Evolutionary conservation across 768 basidiomycete genomes (phyloP).

Genomic region (Serendipita sp.): DNA sequence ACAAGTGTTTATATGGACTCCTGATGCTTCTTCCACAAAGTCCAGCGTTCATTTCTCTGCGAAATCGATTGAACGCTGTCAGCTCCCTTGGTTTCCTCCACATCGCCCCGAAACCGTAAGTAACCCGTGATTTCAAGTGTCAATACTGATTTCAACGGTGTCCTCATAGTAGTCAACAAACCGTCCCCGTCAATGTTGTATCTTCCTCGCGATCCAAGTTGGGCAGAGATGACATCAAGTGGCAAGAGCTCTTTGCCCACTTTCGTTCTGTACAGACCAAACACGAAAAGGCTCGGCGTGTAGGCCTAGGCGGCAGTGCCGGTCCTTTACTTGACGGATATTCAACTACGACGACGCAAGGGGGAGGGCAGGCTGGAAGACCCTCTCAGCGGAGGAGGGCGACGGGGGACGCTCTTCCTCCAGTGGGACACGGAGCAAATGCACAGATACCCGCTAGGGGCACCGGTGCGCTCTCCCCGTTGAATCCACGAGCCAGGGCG

Average conservation of each 20-base stretch:
- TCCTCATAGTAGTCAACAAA: constrained; percentile 4
- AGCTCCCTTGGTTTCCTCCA: constrained; percentile 90
- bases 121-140: constrained; percentile 14
- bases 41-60: constrained; percentile 83
- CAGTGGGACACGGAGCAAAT: not conserved
- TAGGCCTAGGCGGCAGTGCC: constrained; percentile 49
- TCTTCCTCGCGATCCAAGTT: constrained; percentile 56
- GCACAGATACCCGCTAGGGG: not conserved
- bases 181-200: constrained; percentile 14
- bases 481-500: not conserved
- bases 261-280: constrained; percentile 79
- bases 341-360: constrained; percentile 28
- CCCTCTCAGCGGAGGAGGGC: not conserved
- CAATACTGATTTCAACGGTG: not conserved
- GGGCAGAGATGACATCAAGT: constrained; percentile 79
- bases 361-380: not conserved
- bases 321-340: constrained; percentile 33
- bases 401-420: not conserved
- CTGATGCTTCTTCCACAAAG: constrained; percentile 96
- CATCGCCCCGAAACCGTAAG: constrained; percentile 73
- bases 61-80: constrained; percentile 87
- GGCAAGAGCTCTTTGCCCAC: constrained; percentile 85
- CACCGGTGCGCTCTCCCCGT: not conserved
- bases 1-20: constrained; percentile 94
- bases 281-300: constrained; percentile 82